These are phyloP conservation scores for Ganoderma leucocontextum DNA, from an alignment of 1,284 basidiomycete species.

Conservation along the genomic window DNA sequence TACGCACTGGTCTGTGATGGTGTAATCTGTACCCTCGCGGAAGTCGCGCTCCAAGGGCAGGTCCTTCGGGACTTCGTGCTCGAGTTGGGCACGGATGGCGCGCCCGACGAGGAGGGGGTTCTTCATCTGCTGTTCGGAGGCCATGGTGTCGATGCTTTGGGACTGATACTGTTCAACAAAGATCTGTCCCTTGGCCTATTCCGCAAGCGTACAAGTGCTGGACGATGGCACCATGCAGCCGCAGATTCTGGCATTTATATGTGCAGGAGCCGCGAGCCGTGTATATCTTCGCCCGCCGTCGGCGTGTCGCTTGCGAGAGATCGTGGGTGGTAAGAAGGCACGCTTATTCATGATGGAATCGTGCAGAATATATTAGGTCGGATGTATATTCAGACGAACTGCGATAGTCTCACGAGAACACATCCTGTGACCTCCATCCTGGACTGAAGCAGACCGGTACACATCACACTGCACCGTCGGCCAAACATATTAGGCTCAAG, in stretches of 20 bases:
- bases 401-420: conserved; percentile 26
- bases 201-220: neutral
- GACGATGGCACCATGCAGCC: conserved; percentile 15
- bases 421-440: conserved; percentile 26
- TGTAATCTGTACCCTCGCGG: conserved; percentile 44
- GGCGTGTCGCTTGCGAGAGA: conserved; percentile 22
- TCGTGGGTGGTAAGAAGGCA: conserved; percentile 29
- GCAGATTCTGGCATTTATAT: conserved; percentile 19
- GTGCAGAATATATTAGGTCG: conserved; percentile 21
- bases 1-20: conserved; percentile 45
- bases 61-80: conserved; percentile 46
- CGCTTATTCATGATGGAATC: conserved; percentile 24
- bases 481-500: neutral
- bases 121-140: conserved; percentile 44
- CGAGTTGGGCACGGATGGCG: conserved; percentile 48
- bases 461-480: conserved; percentile 13
- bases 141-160: conserved; percentile 29
- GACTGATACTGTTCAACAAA: neutral
- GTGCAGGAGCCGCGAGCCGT: conserved; percentile 9
- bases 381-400: conserved; percentile 14
- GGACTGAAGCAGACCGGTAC: conserved; percentile 25
- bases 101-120: conserved; percentile 48
- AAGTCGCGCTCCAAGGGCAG: conserved; percentile 48
- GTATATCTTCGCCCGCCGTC: conserved; percentile 29
- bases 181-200: neutral